Percentiles rank a stretch among this genome's conserved stretches.
Conservation (phyloP, 768 basidiomycete genomes). For the Boletus coccyginus region DNA sequence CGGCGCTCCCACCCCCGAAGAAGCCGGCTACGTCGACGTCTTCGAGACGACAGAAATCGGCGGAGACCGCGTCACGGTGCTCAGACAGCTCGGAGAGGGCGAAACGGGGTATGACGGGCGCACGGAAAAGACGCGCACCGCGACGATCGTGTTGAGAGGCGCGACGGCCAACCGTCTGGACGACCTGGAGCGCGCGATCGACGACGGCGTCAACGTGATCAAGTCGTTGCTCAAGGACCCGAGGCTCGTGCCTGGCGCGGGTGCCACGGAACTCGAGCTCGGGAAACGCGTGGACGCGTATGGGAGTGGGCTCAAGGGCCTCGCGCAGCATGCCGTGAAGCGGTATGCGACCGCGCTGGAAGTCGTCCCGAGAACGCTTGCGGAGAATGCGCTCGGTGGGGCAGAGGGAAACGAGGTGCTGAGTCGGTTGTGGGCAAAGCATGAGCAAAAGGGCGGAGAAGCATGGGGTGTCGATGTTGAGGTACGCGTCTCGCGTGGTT, state of each 20-base stretch:
- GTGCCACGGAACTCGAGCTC: slow-evolving; percentile 93
- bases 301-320: slow-evolving; percentile 84
- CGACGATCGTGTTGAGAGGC: slow-evolving; percentile 93
- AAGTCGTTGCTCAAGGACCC: slow-evolving; percentile 89
- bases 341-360: slow-evolving; percentile 88
- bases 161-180: slow-evolving; percentile 94
- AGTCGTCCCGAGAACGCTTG: slow-evolving; percentile 87
- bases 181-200: slow-evolving; percentile 93
- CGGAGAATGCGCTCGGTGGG: slow-evolving; percentile 93
- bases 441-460: slow-evolving; percentile 72
- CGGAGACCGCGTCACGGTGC: slow-evolving; percentile 95
- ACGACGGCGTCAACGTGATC: slow-evolving; percentile 96
- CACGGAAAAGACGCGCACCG: slow-evolving; percentile 78
- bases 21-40: slow-evolving; percentile 90
- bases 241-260: slow-evolving; percentile 89
- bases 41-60: slow-evolving; percentile 97
- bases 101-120: slow-evolving; percentile 58
- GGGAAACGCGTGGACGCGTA: slow-evolving; percentile 79
- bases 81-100: slow-evolving; percentile 74
- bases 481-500: slow-evolving; percentile 40
- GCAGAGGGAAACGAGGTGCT: slow-evolving; percentile 91
- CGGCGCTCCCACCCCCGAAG: slow-evolving; percentile 94
- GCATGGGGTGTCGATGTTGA: slow-evolving; percentile 88
- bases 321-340: slow-evolving; percentile 92
- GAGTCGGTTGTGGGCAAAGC: slow-evolving; percentile 86